Base-by-base conservation (phyloP, 2,329 filamentous ascomycete species). In the Colletotrichum incanum region DNA sequence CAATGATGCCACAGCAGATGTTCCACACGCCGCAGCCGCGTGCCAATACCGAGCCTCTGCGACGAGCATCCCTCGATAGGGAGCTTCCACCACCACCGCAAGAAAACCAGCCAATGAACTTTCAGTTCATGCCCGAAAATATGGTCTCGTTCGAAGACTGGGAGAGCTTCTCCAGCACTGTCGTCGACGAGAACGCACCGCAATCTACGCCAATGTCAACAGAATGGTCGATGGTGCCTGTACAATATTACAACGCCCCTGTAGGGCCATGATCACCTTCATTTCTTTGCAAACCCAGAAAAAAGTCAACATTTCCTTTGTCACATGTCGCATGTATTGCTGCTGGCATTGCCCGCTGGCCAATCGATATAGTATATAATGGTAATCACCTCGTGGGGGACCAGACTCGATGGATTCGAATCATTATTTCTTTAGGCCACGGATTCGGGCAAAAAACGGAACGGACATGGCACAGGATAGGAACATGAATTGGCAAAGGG, bases 101-200 rank as follows among this genome's bases (percentile, higher is more conserved):
- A 56, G 73, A 74, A 52, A 55, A 65, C 2, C 65, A 56, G 31
- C 73, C 80, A 34, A 85, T 86, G 82, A 83, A 84, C 55, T 85
- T 85, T 75, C 83, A 85, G 64, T 85, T 82, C 73, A 82, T 83
- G 39, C 78, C 83, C 3, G 78, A 79, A 3, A 78, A 79, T 9
- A 78, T 82, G 41, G 78, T 81, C 12, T 50, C 60, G 9, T 84
- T 85, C 55, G 81, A 84, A 2, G 82, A 84, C 71, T 85, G 84
- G 84, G 83, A 83, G 66, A 81, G 78, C 67, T 79, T 85, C 39
- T 75, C 79, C 31, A 79, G 80, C 28, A 76, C 80, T 28, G 78
- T 82, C 26, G 76, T 82, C 26, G 79, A 81, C 55, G 80, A 82
- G 47, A 73, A 74, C 45, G 64, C 72, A 65, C 60, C 72, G 55